phyloP scores from a whole-genome alignment of 1,139 yeast genomes.

The Diutina mesorugosa region DNA sequence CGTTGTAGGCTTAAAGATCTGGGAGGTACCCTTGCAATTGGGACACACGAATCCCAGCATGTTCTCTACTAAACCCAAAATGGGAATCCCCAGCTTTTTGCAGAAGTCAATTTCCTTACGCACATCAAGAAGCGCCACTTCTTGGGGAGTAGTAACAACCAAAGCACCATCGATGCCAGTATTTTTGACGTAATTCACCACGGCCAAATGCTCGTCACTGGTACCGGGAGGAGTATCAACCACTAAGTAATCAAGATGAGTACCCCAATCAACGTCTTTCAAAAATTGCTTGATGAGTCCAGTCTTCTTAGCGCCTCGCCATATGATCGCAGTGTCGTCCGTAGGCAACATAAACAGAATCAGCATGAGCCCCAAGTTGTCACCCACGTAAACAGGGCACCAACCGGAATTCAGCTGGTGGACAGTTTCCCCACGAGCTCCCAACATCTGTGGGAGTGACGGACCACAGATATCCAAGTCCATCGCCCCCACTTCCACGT shows the following conservation, averaged over 20 bases:
- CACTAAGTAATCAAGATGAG: slow-evolving; percentile 65
- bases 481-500: slow-evolving; percentile 87
- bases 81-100: slow-evolving; percentile 72
- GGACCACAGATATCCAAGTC: slow-evolving; percentile 98
- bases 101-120: slow-evolving; percentile 95
- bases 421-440: slow-evolving; percentile 75
- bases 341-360: slow-evolving; percentile 93
- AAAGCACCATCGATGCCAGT: slow-evolving; percentile 93
- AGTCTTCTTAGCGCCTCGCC: slow-evolving; percentile 95
- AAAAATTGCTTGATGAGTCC: slow-evolving; percentile 88
- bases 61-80: slow-evolving; percentile 88
- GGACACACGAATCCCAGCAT: slow-evolving; percentile 99
- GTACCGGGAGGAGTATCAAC: slow-evolving; percentile 99
- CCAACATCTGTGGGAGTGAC: slow-evolving; percentile 87
- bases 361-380: slow-evolving; percentile 90
- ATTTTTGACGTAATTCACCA: slow-evolving; percentile 77
- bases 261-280: slow-evolving; percentile 95
- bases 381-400: slow-evolving; percentile 95
- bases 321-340: slow-evolving; percentile 85
- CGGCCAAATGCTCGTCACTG: slow-evolving; percentile 89
- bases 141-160: slow-evolving; percentile 95
- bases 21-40: slow-evolving; percentile 77
- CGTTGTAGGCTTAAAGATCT: slow-evolving; percentile 87
- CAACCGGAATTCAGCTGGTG: slow-evolving; percentile 90
- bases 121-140: slow-evolving; percentile 88